Evolutionary conservation across 345 rosid genomes (phyloP).

Genomic region (Ceriops tagal): DNA sequence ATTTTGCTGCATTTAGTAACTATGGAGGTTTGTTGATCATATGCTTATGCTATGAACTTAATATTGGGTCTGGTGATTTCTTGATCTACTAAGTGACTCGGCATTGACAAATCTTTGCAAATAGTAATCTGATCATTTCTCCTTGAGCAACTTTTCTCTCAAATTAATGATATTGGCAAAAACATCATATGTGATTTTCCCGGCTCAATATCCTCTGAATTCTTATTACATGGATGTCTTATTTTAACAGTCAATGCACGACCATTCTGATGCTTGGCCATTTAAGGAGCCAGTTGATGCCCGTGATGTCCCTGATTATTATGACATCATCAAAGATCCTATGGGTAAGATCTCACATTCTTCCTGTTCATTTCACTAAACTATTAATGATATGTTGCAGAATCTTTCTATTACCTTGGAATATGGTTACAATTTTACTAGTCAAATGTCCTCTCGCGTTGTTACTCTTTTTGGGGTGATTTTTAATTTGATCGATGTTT

Average conservation of each 20-base stretch:
- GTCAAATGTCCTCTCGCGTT: too few species aligned
- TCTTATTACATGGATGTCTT: slow-evolving; percentile 2
- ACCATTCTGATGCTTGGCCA: slow-evolving; percentile 97
- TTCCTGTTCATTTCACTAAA: not conserved
- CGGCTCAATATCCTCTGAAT: not conserved
- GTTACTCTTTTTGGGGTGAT: too few species aligned
- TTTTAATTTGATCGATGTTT: too few species aligned
- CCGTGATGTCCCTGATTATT: slow-evolving; percentile 96
- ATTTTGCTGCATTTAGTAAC: too few species aligned
- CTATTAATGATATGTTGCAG: too few species aligned
- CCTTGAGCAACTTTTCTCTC: not conserved
- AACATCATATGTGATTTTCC: not conserved
- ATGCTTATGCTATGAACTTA: too few species aligned
- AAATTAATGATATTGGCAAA: not conserved
- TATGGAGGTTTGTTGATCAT: too few species aligned
- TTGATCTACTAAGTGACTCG: too few species aligned
- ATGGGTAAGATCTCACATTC: slow-evolving; percentile 58
- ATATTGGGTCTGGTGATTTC: too few species aligned
- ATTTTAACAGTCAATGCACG: slow-evolving; percentile 71
- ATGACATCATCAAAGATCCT: slow-evolving; percentile 96
- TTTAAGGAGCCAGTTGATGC: slow-evolving; percentile 94
- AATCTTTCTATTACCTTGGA: not conserved
- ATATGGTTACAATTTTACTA: not conserved
- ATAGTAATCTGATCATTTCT: not conserved
- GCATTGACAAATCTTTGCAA: too few species aligned